Conservation (phyloP, 164 flowering plant species). For the Chimonanthus praecox region DNA sequence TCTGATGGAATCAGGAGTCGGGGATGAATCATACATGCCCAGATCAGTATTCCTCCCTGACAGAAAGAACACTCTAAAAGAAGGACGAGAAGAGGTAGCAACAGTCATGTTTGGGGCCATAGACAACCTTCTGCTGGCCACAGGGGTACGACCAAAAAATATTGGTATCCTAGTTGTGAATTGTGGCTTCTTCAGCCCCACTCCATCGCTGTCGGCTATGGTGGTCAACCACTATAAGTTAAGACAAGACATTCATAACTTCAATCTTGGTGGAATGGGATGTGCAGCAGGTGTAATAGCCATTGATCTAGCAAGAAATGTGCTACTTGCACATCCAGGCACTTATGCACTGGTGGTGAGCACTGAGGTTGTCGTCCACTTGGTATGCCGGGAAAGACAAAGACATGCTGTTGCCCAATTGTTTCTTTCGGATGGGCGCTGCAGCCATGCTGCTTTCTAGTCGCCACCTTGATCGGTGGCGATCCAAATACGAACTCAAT, state of each 20-base stretch:
- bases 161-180: conserved; percentile 55
- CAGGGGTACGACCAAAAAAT: conserved; percentile 36
- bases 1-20: conserved; percentile 54
- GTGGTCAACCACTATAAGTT: conserved; percentile 65
- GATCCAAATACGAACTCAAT: conserved; percentile 60
- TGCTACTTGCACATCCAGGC: conserved; percentile 39
- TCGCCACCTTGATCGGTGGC: conserved; percentile 41
- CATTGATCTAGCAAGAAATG: conserved; percentile 57
- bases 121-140: conserved; percentile 40
- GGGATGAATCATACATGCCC: conserved; percentile 65
- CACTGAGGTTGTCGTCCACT: conserved; percentile 39
- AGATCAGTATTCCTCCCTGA: conserved; percentile 32
- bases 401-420: conserved; percentile 62
- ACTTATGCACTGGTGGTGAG: conserved; percentile 66
- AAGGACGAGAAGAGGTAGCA: conserved; percentile 63
- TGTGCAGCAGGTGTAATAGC: conserved; percentile 65
- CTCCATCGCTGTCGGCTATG: conserved; percentile 75
- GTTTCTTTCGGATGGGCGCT: conserved; percentile 75
- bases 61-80: conserved; percentile 26
- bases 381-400: conserved; percentile 57
- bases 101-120: conserved; percentile 53
- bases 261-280: conserved; percentile 82
- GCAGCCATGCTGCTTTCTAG: conserved; percentile 65
- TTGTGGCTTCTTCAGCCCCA: conserved; percentile 51
- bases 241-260: conserved; percentile 38